Evolutionary conservation across 2,329 filamentous ascomycete genomes (phyloP), one percentile per base, ranked within the genome.

Genomic region (Apiospora marii): DNA sequence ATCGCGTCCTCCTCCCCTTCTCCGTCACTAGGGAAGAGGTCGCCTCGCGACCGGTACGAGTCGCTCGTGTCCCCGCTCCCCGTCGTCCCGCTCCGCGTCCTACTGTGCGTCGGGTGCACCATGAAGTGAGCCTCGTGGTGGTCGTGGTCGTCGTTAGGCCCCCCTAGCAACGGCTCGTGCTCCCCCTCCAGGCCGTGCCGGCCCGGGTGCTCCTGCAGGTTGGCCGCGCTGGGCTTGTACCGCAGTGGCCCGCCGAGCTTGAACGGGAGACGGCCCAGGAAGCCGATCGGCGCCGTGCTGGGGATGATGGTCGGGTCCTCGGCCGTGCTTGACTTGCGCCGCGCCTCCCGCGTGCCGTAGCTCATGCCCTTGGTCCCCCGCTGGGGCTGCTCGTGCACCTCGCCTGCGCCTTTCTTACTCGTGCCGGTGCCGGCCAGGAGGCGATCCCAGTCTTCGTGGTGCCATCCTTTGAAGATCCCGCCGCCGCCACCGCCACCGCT

Each of bases 231-330:
- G 44, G 96, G 96, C 80, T 94, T 94, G 81, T 98, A 98, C 79
- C 94, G 89, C 77, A 98, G 82, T 3, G 92, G 94, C 4, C 93
- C 92, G 48, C 95, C 94, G 79, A 97, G 86, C 79, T 92, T 94
- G 87, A 94, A 98, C 16, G 96, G 95, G 75, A 98, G 84, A 70
- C 92, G 89, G 76, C 93, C 92, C 53, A 98, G 83, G 78, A 98
- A 98, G 0, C 95, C 94, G 75, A 98, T 89, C 69, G 95, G 91
- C 64, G 93, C 94, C 4, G 94, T 95, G 78, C 92, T 94, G 0
- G 95, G 94, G 70, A 98, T 97, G n/a, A 98, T 91, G 4, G 94
- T 97, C 13, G 94, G 93, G 79, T 98, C 95, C 84, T 94, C 84
- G 85, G 87, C 80, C 86, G 85, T 82, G 69, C 77, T 80, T 44